Percentiles rank a stretch among this genome's conserved stretches.
Evolutionary conservation across 2,329 filamentous ascomycete genomes (phyloP).

Genomic region (Samsoniella hepiali): DNA sequence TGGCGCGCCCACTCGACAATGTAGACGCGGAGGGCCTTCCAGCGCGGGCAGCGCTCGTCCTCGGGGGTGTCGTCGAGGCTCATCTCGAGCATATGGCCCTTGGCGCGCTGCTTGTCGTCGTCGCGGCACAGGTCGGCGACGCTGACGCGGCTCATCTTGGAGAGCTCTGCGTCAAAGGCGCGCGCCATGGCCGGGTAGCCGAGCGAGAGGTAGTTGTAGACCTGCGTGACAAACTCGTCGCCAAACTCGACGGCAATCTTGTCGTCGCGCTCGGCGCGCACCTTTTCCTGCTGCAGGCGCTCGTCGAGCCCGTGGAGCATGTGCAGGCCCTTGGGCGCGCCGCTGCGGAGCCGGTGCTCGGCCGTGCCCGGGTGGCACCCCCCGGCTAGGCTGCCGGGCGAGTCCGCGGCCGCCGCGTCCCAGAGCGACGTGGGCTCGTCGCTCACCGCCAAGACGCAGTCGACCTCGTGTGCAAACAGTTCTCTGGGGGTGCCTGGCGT

Average conservation of each 20-base stretch:
- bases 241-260: slow-evolving; percentile 66
- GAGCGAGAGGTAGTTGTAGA: slow-evolving; percentile 93
- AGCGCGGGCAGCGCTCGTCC: slow-evolving; percentile 62
- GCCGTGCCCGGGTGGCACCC: slow-evolving; percentile 19
- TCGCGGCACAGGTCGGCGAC: slow-evolving; percentile 67
- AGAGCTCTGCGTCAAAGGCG: slow-evolving; percentile 79
- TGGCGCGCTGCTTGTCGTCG: slow-evolving; percentile 59
- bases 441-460: slow-evolving; percentile 32
- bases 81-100: slow-evolving; percentile 68
- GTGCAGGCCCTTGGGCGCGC: slow-evolving; percentile 43
- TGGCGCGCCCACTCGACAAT: slow-evolving; percentile 88
- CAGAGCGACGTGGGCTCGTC: slow-evolving; percentile 38
- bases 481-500: slow-evolving; percentile 42
- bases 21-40: slow-evolving; percentile 80
- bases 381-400: slow-evolving; percentile 13
- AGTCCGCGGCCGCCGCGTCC: slow-evolving; percentile 23
- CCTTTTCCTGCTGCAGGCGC: slow-evolving; percentile 48
- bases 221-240: slow-evolving; percentile 85
- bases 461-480: slow-evolving; percentile 42
- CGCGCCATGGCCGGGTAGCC: slow-evolving; percentile 85
- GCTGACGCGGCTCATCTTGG: slow-evolving; percentile 71
- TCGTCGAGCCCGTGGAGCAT: slow-evolving; percentile 52
- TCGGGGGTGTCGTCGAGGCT: slow-evolving; percentile 41
- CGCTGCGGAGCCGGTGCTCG: slow-evolving; percentile 29
- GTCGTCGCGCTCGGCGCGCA: slow-evolving; percentile 48